Conservation (phyloP, 257 asterid genomes). For the Prunella vulgaris region DNA sequence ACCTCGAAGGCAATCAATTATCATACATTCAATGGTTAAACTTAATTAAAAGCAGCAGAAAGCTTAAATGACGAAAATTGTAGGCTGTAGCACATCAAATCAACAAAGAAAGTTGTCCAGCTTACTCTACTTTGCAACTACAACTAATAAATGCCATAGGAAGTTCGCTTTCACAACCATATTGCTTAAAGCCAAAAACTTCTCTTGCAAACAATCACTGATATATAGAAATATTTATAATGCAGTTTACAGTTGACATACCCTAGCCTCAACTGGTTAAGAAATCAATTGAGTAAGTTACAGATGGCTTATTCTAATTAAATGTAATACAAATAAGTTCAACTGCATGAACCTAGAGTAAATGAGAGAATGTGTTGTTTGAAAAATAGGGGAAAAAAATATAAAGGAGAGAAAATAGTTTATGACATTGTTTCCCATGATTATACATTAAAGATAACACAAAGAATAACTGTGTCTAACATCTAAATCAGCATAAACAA, state of each 20-base stretch:
- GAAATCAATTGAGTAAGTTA: neutral
- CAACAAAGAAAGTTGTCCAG: neutral
- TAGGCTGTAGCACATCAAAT: neutral
- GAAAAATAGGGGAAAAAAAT: neutral
- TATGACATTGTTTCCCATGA: neutral
- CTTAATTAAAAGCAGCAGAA: neutral
- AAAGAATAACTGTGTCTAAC: neutral
- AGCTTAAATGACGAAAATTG: constrained; percentile 1
- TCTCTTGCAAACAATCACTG: neutral
- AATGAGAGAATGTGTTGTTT: neutral
- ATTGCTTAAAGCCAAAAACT: neutral
- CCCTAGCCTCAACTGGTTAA: neutral
- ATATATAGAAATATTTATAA: neutral
- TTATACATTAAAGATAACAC: neutral
- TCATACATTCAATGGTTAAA: neutral
- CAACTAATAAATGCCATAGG: neutral
- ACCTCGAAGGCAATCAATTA: neutral
- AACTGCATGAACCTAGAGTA: neutral
- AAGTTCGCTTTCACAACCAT: constrained; percentile 10
- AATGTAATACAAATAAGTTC: neutral
- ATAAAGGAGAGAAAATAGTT: neutral
- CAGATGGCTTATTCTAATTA: neutral
- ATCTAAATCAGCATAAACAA: neutral
- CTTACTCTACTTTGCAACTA: neutral
- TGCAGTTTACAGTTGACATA: neutral